Conservation (phyloP, 345 rosid genomes). For the Populus deltoides region DNA sequence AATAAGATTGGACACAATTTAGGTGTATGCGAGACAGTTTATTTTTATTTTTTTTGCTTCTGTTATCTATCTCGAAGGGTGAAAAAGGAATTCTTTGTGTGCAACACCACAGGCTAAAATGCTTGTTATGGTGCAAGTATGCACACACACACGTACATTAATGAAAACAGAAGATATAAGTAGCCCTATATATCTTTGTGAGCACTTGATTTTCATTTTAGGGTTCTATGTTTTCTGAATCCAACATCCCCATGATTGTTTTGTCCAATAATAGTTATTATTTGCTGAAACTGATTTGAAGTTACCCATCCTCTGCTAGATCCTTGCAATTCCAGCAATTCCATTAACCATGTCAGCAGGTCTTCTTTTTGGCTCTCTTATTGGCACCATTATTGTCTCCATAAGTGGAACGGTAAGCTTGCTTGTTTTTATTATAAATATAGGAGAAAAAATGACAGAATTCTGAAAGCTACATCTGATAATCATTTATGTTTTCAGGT, state of each 20-base stretch:
- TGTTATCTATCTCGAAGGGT: not conserved
- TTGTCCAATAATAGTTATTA: not conserved
- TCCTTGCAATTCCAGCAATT: slow-evolving; percentile 92
- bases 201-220: not conserved
- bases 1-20: not conserved
- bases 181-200: not conserved
- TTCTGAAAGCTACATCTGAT: slow-evolving; percentile 17
- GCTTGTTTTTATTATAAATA: not conserved
- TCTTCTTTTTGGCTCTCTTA: slow-evolving; percentile 83
- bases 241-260: not conserved
- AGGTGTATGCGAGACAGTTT: not conserved
- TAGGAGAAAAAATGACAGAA: not conserved
- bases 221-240: not conserved
- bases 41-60: not conserved
- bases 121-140: not conserved
- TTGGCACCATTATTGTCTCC: slow-evolving; percentile 95
- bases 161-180: not conserved
- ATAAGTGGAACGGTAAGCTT: slow-evolving; percentile 90
- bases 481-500: slow-evolving; percentile 45
- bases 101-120: not conserved
- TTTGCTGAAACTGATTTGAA: slow-evolving; percentile 10
- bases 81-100: not conserved
- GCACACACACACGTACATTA: not conserved
- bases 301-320: slow-evolving; percentile 35
- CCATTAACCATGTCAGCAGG: slow-evolving; percentile 99